Percentiles rank a stretch among this genome's conserved stretches.
Evolutionary conservation across 352 stramenopile genomes (phyloP).

Genomic region (Phytophthora sansomeana): DNA sequence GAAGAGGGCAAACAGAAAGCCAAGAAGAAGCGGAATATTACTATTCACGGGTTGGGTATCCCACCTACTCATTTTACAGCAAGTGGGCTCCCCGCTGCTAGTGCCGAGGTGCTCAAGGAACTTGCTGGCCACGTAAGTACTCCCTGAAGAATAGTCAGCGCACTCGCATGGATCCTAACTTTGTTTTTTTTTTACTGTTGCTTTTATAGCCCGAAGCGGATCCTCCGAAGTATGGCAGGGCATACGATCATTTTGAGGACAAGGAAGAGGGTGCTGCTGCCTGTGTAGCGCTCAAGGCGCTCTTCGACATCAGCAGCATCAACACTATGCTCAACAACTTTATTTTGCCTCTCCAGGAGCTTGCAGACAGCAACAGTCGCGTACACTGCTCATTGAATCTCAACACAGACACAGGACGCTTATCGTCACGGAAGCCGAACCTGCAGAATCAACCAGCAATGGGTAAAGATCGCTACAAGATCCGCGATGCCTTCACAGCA

Average conservation of each 20-base stretch:
- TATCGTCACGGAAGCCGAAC: conserved; percentile 98
- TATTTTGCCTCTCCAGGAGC: conserved; percentile 92
- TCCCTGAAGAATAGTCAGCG: neutral
- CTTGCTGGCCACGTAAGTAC: conserved; percentile 89
- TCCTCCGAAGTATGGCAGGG: conserved; percentile 75
- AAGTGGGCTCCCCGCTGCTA: conserved; percentile 93
- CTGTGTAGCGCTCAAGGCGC: conserved; percentile 94
- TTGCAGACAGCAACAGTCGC: conserved; percentile 94
- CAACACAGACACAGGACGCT: conserved; percentile 98
- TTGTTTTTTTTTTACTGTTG: conserved; percentile 14
- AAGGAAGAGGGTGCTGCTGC: conserved; percentile 93
- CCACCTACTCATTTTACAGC: conserved; percentile 93
- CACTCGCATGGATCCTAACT: conserved; percentile 12
- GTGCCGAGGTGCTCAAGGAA: conserved; percentile 93
- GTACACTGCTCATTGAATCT: conserved; percentile 99
- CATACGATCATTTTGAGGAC: conserved; percentile 95
- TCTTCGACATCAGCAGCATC: conserved; percentile 97
- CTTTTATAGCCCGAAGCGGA: conserved; percentile 73
- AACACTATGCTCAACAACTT: conserved; percentile 99
- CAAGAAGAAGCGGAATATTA: conserved; percentile 86
- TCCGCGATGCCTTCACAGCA: conserved; percentile 94
- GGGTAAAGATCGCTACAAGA: conserved; percentile 90
- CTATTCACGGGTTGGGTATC: conserved; percentile 92
- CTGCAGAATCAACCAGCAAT: conserved; percentile 98
- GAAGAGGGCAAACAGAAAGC: conserved; percentile 74